Evolutionary conservation across 2,329 filamentous ascomycete species (phyloP).

Genomic region (Colletotrichum sp.): DNA sequence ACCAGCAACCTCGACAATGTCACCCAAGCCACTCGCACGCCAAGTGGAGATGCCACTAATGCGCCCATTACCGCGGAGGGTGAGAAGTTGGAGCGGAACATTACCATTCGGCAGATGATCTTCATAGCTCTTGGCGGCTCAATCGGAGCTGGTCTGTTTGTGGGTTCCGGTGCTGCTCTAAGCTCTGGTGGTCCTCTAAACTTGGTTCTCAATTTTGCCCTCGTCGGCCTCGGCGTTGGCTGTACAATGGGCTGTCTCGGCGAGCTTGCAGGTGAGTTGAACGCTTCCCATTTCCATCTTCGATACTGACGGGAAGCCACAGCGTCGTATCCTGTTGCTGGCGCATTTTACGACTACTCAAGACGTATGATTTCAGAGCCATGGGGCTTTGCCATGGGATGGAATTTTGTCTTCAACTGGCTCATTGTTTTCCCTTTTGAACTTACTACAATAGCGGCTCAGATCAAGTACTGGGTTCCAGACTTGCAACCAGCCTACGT

Average conservation of each 20-base stretch:
- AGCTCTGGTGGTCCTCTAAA: conserved; percentile 32
- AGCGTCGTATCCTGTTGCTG: conserved; percentile 35
- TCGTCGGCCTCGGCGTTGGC: conserved; percentile 35
- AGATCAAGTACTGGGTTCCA: conserved; percentile 32
- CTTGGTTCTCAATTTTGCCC: conserved; percentile 33
- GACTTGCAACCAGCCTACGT: conserved; percentile 28
- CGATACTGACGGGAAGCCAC: conserved; percentile 3
- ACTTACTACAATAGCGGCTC: conserved; percentile 36
- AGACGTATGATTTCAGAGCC: conserved; percentile 38
- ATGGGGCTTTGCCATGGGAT: conserved; percentile 44
- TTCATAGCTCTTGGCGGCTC: conserved; percentile 38
- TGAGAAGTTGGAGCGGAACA: conserved; percentile 26
- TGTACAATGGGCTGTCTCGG: conserved; percentile 32
- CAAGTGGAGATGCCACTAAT: background rate
- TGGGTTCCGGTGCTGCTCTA: conserved; percentile 34
- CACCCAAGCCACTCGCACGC: background rate
- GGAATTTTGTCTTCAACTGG: conserved; percentile 42
- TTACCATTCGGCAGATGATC: conserved; percentile 37
- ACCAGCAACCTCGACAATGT: background rate
- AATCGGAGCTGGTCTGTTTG: conserved; percentile 39
- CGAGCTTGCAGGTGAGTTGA: conserved; percentile 28
- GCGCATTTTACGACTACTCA: conserved; percentile 43
- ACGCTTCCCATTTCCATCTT: background rate
- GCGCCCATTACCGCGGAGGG: background rate
- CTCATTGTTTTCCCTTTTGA: conserved; percentile 41